A percentile compares a stretch with the other conserved stretches of the same genome.
These are phyloP conservation scores for Debaryomyces tyrocola DNA, from an alignment of 805 yeast genomes.

Conservation along the genomic window DNA sequence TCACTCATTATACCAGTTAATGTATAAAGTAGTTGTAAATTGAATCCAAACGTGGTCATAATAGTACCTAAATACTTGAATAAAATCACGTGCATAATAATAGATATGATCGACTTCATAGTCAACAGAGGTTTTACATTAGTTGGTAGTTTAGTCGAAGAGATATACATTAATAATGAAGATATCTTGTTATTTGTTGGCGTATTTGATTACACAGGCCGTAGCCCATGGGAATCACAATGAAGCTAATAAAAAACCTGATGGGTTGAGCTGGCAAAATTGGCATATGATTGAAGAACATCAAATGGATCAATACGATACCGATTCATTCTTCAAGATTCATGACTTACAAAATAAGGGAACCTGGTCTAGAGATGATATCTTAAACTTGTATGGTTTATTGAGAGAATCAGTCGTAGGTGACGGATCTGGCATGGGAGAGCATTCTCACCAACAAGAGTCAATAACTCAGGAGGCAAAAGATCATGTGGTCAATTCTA, in stretches of 20 bases:
- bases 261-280: slow-evolving; percentile 66
- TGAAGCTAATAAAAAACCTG: slow-evolving; percentile 34
- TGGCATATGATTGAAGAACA: slow-evolving; percentile 95
- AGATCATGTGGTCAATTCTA: slow-evolving; percentile 52
- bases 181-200: neutral
- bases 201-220: neutral
- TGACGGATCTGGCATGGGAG: slow-evolving; percentile 87
- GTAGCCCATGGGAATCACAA: slow-evolving; percentile 7
- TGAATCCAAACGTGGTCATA: neutral
- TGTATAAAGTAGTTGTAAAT: neutral
- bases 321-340: slow-evolving; percentile 71
- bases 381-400: slow-evolving; percentile 79
- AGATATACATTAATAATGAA: neutral
- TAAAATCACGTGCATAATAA: too few species aligned
- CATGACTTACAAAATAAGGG: slow-evolving; percentile 73
- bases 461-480: slow-evolving; percentile 53
- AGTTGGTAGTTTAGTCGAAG: neutral
- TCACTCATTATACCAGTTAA: neutral
- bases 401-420: slow-evolving; percentile 73
- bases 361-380: slow-evolving; percentile 57
- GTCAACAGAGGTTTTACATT: neutral
- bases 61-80: neutral
- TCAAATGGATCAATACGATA: slow-evolving; percentile 68
- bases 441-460: slow-evolving; percentile 49
- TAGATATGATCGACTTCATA: too few species aligned